phyloP scores from a whole-genome alignment of 768 basidiomycete species.

The Agaricus bisporus region DNA sequence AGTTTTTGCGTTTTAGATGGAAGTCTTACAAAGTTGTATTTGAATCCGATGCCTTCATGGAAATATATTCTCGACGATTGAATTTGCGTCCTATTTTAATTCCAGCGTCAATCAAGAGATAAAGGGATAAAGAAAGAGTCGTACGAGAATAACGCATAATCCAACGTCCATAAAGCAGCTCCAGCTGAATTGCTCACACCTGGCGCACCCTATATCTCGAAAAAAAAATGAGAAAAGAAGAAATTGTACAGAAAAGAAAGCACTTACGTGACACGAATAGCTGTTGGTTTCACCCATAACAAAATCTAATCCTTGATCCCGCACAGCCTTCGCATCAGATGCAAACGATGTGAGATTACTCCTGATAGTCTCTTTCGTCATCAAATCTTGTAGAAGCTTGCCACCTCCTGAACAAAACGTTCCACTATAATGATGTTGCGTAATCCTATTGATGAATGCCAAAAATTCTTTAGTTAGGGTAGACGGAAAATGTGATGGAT shows the following conservation, averaged over 20 bases:
- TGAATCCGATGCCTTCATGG: conserved; percentile 66
- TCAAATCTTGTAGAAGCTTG: conserved; percentile 53
- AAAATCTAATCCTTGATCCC: conserved; percentile 42
- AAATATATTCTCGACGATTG: conserved; percentile 53
- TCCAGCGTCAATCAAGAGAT: neutral
- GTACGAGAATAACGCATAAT: conserved; percentile 56
- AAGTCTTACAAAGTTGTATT: conserved; percentile 52
- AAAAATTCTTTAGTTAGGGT: neutral
- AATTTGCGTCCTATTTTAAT: conserved; percentile 31
- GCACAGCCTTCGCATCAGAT: conserved; percentile 48
- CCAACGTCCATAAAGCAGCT: conserved; percentile 61
- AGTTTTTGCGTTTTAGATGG: neutral
- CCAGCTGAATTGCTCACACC: conserved; percentile 68
- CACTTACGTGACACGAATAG: conserved; percentile 35
- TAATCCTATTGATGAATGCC: conserved; percentile 32
- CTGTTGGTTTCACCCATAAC: conserved; percentile 62
- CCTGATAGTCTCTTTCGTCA: conserved; percentile 54
- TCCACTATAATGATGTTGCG: conserved; percentile 55
- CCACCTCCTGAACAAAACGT: conserved; percentile 53
- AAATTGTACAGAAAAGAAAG: neutral
- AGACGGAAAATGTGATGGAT: neutral
- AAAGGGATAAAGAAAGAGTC: conserved; percentile 8
- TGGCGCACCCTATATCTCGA: conserved; percentile 30
- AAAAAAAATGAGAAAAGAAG: neutral
- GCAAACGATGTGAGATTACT: conserved; percentile 47